Evolutionary conservation across 139 green algal species (phyloP).

Genomic region (Zygnema circumcarinatum): DNA sequence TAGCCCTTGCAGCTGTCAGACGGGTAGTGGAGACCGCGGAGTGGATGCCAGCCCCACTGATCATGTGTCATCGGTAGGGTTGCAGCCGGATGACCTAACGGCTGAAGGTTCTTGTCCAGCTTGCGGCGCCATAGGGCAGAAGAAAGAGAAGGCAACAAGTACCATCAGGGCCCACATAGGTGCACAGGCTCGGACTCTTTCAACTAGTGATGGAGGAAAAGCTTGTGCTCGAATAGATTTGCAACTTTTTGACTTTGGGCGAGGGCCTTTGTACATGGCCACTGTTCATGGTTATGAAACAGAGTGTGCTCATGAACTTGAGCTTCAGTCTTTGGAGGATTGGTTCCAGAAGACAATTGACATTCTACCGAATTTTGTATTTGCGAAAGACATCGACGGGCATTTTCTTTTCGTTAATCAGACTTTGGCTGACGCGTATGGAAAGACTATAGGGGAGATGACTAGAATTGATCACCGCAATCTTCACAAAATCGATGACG

Average conservation of each 20-base stretch:
- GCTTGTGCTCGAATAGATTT: not conserved
- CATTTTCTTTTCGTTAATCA: constrained; percentile 11
- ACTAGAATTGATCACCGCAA: not conserved
- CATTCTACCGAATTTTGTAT: not conserved
- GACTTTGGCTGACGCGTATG: not conserved
- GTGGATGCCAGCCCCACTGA: no score
- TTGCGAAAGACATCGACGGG: constrained; percentile 6
- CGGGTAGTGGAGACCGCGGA: not conserved
- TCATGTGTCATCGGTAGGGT: no score
- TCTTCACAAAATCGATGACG: not conserved
- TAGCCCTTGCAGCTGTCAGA: no score
- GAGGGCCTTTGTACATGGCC: not conserved
- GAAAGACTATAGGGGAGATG: not conserved
- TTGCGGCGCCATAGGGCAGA: not conserved
- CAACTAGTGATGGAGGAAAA: not conserved
- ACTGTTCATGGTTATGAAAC: not conserved
- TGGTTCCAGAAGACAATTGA: constrained; percentile 11
- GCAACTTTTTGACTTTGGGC: not conserved
- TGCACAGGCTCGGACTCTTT: not conserved
- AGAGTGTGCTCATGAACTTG: not conserved
- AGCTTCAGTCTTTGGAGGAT: not conserved
- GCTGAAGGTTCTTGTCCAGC: not conserved
- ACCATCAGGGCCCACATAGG: not conserved
- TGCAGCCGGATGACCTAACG: not conserved
- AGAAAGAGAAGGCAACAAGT: not conserved